Conservation (phyloP, 495 filamentous ascomycete species). For the Penicillium alfredii region DNA sequence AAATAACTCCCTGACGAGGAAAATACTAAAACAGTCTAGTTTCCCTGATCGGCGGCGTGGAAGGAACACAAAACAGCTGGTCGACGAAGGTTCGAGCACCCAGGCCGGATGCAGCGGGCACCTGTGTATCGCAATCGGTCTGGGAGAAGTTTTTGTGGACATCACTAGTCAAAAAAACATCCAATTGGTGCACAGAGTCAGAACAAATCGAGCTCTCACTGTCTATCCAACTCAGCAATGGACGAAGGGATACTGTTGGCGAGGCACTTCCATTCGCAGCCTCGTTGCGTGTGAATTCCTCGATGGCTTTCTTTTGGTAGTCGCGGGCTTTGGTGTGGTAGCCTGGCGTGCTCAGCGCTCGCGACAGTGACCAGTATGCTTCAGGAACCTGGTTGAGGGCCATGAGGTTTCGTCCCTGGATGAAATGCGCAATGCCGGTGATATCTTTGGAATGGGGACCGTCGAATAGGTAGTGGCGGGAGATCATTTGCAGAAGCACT, state of each 20-base stretch:
- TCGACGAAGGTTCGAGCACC: too few relatives aligned
- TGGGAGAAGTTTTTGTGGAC: too few relatives aligned
- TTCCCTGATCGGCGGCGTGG: too few relatives aligned
- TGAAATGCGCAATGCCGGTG: slow-evolving; percentile 10
- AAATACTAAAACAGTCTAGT: too few relatives aligned
- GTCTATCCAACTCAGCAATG: slow-evolving; percentile 1
- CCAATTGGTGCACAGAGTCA: too few relatives aligned
- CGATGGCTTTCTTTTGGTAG: slow-evolving; percentile 10
- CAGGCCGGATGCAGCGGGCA: too few relatives aligned
- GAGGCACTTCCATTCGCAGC: not conserved
- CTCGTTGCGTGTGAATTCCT: slow-evolving; percentile 5
- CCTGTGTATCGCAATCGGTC: too few relatives aligned
- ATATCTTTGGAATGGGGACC: not conserved
- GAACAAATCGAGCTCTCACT: not conserved
- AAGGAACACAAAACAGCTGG: too few relatives aligned
- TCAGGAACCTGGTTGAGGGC: slow-evolving; percentile 6
- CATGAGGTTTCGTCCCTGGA: slow-evolving; percentile 15
- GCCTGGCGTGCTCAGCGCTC: slow-evolving; percentile 9
- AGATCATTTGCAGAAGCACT: slow-evolving; percentile 1
- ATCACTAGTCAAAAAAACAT: not conserved
- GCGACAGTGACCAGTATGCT: slow-evolving; percentile 13
- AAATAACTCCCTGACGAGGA: too few relatives aligned
- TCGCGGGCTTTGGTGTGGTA: slow-evolving; percentile 13
- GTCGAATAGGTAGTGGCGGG: not conserved
- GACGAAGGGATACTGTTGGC: slow-evolving; percentile 3